Evolutionary conservation across 257 asterid species (phyloP).

Genomic region (Fraxinus quadrangulata): DNA sequence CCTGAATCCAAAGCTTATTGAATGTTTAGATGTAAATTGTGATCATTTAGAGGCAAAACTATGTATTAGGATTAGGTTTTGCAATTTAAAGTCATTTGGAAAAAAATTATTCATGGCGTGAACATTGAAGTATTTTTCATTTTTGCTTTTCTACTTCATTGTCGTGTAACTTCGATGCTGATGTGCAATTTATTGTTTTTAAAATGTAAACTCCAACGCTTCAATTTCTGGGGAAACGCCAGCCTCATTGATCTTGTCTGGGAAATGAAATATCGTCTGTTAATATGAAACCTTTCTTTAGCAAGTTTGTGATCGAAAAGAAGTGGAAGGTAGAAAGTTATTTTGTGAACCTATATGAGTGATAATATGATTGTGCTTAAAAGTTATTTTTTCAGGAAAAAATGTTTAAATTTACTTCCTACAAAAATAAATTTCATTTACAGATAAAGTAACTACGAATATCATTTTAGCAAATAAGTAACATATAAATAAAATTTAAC

Average conservation of each 20-base stretch:
- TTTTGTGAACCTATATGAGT: too few relatives aligned
- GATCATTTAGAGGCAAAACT: background rate
- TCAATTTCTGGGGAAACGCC: background rate
- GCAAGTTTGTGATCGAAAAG: background rate
- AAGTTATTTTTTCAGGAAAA: too few relatives aligned
- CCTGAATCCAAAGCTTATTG: background rate
- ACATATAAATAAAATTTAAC: too few relatives aligned
- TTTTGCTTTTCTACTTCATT: background rate
- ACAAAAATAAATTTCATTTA: too few relatives aligned
- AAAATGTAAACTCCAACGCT: background rate
- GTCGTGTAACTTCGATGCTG: background rate
- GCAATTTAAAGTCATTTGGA: background rate
- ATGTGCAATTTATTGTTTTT: slow-evolving; percentile 7
- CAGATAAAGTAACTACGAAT: too few relatives aligned
- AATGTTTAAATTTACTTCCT: too few relatives aligned
- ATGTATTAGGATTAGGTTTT: background rate
- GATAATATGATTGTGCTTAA: too few relatives aligned
- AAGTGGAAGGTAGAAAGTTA: background rate
- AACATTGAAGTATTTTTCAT: background rate
- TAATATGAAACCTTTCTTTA: background rate
- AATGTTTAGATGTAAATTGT: background rate
- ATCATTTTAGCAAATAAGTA: too few relatives aligned
- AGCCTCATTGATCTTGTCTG: background rate
- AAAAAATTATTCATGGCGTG: background rate
- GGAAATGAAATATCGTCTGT: background rate